A percentile compares a stretch with the other conserved stretches of the same genome.
phyloP scores from a whole-genome alignment of 2,329 filamentous ascomycete genomes.

The Ciborinia camelliae region DNA sequence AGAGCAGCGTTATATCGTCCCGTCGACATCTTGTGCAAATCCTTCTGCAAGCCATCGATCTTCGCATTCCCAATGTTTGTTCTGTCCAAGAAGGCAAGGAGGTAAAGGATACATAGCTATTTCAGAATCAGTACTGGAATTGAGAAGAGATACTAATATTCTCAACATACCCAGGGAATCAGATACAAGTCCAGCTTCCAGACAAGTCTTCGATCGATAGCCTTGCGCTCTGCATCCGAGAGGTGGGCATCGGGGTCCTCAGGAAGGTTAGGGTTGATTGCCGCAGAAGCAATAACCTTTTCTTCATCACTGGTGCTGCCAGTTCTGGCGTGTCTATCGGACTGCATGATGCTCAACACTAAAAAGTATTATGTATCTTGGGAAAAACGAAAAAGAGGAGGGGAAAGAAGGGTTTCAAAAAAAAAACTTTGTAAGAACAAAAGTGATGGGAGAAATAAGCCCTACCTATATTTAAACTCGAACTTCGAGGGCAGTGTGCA shows the following conservation, averaged over 20 bases:
- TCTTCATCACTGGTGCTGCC: constrained; percentile 17
- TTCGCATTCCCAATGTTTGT: constrained; percentile 80
- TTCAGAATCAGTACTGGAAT: not conserved
- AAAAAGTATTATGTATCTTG: not conserved
- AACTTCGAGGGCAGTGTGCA: too few relatives aligned
- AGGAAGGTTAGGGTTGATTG: constrained; percentile 18
- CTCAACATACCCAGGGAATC: constrained; percentile 52
- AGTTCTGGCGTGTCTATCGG: not conserved
- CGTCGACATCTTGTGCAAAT: constrained; percentile 57
- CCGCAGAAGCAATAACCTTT: constrained; percentile 8
- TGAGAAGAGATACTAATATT: not conserved
- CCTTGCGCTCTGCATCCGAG: constrained; percentile 58
- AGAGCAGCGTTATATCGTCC: constrained; percentile 70
- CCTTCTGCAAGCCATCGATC: constrained; percentile 56
- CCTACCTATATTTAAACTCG: not conserved
- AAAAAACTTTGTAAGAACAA: not conserved
- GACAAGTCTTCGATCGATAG: constrained; percentile 57
- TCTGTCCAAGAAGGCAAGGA: constrained; percentile 69
- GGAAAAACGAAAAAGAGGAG: not conserved
- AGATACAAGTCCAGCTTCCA: constrained; percentile 59
- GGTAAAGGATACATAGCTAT: constrained; percentile 67
- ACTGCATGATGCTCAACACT: constrained; percentile 6
- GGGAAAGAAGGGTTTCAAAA: not conserved
- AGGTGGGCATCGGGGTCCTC: constrained; percentile 62
- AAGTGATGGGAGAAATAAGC: not conserved